phyloP scores from a whole-genome alignment of 2,329 filamentous ascomycete species.

The Calonectria henricotiae region DNA sequence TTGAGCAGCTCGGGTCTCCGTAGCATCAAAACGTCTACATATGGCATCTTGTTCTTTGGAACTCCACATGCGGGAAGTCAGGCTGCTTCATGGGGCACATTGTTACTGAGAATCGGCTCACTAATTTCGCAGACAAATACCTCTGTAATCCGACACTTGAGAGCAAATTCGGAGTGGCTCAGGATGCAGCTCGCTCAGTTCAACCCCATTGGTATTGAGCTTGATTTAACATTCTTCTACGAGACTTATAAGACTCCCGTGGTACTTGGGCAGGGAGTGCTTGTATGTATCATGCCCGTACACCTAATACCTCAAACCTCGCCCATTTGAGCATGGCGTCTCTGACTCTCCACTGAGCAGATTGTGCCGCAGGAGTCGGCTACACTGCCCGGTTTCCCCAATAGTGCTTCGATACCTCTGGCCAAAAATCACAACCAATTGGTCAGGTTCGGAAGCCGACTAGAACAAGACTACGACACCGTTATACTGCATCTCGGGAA shows the following conservation, averaged over 20 bases:
- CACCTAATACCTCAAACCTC: background rate
- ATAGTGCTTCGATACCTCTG: background rate
- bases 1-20: background rate
- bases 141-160: background rate
- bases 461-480: background rate
- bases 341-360: background rate
- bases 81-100: background rate
- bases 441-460: background rate
- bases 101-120: background rate
- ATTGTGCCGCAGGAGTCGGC: background rate
- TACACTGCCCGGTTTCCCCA: background rate
- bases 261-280: background rate
- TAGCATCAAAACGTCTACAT: background rate
- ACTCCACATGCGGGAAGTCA: background rate
- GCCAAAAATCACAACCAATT: background rate
- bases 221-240: background rate
- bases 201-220: background rate
- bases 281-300: background rate
- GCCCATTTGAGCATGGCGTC: background rate
- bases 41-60: background rate
- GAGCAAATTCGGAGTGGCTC: slow-evolving; percentile 1
- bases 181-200: background rate
- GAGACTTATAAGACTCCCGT: background rate
- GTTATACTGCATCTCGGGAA: background rate
- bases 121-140: background rate